Base-by-base conservation (phyloP, 495 filamentous ascomycete species). In the Hypoxylon cercidicola region DNA sequence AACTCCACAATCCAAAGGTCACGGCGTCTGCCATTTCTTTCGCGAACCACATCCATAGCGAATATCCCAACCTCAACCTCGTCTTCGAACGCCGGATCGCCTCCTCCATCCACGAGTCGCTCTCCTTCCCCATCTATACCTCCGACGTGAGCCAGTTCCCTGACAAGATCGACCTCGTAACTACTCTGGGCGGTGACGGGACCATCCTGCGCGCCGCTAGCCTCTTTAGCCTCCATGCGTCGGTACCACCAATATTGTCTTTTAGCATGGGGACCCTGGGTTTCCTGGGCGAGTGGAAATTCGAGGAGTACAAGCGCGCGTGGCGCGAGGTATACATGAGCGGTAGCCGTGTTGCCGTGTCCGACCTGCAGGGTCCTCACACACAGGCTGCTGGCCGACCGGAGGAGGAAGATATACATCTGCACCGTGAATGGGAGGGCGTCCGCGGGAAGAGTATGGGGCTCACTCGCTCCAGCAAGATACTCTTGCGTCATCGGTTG, bases 201-300 rank as follows among this genome's bases (percentile, higher is more conserved):
- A 99, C 95, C 6, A 97, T 99, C 46, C 78, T 99, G 16, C 93
- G 90, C 60, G 95, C 95, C 10, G 89, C 93, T 2, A 96, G 92
- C 18, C 83, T 99, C 12, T 99, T 98, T 78, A 89, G 91, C 13
- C 90, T 88, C n/a, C 87, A 89, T 20, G 75, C 84, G 40, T 84
- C 86, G 39, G 93, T 98, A 0, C 95, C 95, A 0, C 95, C 96
- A 0, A 89, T 98, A n/a, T 80, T 99, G 19, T 90, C 89, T 10
- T 99, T 99, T 76, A 94, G 92, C 72, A 97, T 99, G 93, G 95
- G 95, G 5, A 93, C 93, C 0, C 78, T 99, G 1, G 95, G 95
- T 0, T 99, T 99, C 62, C 79, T 99, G 15, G 93, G 94, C 32
- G 95, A 98, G 76, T 98, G 94, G 93, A 94, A 93, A 64, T 97